phyloP scores from a whole-genome alignment of 106 monocot species.

The Acorus gramineus region DNA sequence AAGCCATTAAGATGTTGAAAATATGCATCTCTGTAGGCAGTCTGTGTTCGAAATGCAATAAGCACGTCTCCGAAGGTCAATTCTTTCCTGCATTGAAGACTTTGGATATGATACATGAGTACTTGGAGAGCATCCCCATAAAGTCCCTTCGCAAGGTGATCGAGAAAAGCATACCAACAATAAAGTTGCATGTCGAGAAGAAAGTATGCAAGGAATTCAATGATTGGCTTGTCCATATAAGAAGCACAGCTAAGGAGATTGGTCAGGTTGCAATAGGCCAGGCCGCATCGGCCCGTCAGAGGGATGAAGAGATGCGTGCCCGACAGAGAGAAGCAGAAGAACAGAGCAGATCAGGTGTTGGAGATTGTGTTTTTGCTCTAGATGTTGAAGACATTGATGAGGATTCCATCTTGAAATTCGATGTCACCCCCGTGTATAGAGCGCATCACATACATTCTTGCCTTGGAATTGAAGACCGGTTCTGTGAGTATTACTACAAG shows the following conservation, averaged over 20 bases:
- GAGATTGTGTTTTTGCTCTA: constrained; percentile 45
- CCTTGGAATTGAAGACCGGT: constrained; percentile 59
- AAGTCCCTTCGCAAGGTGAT: constrained; percentile 31
- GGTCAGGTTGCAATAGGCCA: constrained; percentile 75
- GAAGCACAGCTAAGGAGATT: constrained; percentile 53
- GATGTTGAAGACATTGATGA: constrained; percentile 41
- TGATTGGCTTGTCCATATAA: constrained; percentile 76
- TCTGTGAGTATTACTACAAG: constrained; percentile 74
- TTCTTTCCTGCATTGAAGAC: constrained; percentile 48
- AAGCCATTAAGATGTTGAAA: constrained; percentile 30
- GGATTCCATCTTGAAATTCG: constrained; percentile 54
- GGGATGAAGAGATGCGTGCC: constrained; percentile 44
- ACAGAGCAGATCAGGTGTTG: constrained; percentile 35
- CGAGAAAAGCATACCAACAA: constrained; percentile 33
- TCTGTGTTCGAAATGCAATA: constrained; percentile 42
- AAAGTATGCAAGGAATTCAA: constrained; percentile 60
- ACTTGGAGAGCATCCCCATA: constrained; percentile 27
- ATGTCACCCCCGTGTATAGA: constrained; percentile 67
- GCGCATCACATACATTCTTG: constrained; percentile 68
- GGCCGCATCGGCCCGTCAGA: constrained; percentile 60
- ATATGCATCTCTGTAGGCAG: constrained; percentile 30
- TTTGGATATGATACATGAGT: constrained; percentile 29
- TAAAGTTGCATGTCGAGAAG: constrained; percentile 57
- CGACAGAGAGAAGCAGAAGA: constrained; percentile 68
- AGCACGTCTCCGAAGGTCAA: constrained; percentile 20